Evolutionary conservation across 2,329 filamentous ascomycete species (phyloP), one percentile per base, ranked within the genome.

Genomic region (Cladosporium sp.): DNA sequence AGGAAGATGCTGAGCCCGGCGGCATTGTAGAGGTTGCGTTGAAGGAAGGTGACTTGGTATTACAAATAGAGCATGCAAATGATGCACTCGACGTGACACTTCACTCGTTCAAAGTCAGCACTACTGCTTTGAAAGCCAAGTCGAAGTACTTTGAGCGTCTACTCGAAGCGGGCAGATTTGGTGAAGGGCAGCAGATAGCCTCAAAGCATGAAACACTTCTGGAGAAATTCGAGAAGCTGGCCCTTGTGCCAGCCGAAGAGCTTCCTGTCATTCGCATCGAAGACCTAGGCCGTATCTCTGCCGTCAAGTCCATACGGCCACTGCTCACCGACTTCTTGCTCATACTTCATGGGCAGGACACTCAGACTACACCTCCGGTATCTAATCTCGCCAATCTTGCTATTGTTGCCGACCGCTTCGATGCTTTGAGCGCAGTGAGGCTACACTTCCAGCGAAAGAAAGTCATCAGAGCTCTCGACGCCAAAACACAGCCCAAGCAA

Each of bases 391-490:
- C 85, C 13, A 87, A 86, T 1, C 74, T 91, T 39, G 84, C 86
- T 39, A 80, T 90, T 52, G 80, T 90, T 57, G 87, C 88, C 9
- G 89, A 91, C 70, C 83, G 87, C 44, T 91, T 90, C 71, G 86
- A 88, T 72, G 87, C 86, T 59, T 73, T 84, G 1, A 70, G 76
- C 2, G 69, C 77, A 10, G 78, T 90, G 1, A 76, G 81, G 8
- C 75, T 75, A 47, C 83, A 83, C 61, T 70, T 87, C 17, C 77
- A 77, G 48, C 70, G 69, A 52, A 76, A 73, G 65, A 77, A 75
- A 62, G 70, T 74, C 25, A 59, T 78, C 19, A 68, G 73, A 35
- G 59, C 70, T 17, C 67, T 78, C 5, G 78, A 79, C 58, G 70
- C 70, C 13, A 79, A 75, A 63, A 70, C 71, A 37, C 75, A 77